Percentiles rank a stretch among this genome's conserved stretches.
phyloP scores from a whole-genome alignment of 352 stramenopile genomes.

The Aphanomyces cochlioides region DNA sequence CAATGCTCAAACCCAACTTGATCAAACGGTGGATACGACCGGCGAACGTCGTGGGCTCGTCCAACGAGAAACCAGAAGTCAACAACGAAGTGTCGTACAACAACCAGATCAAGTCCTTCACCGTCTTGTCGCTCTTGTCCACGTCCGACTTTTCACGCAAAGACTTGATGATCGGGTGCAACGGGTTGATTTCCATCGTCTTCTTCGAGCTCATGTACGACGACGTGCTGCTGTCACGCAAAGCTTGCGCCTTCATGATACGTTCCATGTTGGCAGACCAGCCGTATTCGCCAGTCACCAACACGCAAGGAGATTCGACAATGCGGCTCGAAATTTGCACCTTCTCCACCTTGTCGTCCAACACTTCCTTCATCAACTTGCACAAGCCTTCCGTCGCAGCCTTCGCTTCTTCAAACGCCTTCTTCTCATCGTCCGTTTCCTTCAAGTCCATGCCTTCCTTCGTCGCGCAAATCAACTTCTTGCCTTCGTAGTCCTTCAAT shows the following conservation, averaged over 20 bases:
- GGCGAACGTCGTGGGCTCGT: slow-evolving; percentile 98
- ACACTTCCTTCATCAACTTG: slow-evolving; percentile 99
- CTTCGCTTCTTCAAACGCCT: slow-evolving; percentile 98
- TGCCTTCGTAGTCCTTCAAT: slow-evolving; percentile 99
- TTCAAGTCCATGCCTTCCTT: slow-evolving; percentile 97
- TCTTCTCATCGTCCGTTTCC: slow-evolving; percentile 97
- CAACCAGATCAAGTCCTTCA: slow-evolving; percentile 99
- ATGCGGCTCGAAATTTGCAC: slow-evolving; percentile 99
- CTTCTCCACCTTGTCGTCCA: slow-evolving; percentile 99
- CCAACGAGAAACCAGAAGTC: slow-evolving; percentile 98
- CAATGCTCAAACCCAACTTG: slow-evolving; percentile 98
- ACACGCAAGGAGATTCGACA: slow-evolving; percentile 96
- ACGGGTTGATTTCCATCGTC: slow-evolving; percentile 99
- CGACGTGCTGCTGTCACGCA: slow-evolving; percentile 95
- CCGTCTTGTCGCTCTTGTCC: slow-evolving; percentile 99
- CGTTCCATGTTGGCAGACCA: slow-evolving; percentile 99
- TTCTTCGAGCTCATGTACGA: slow-evolving; percentile 99
- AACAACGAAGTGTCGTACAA: slow-evolving; percentile 99
- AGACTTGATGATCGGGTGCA: slow-evolving; percentile 98
- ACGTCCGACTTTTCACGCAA: slow-evolving; percentile 98
- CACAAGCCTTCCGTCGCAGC: slow-evolving; percentile 95
- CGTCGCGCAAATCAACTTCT: slow-evolving; percentile 99
- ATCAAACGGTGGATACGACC: slow-evolving; percentile 99
- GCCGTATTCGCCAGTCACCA: slow-evolving; percentile 99
- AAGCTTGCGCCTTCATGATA: slow-evolving; percentile 99